These are phyloP conservation scores for Sporothrix mexicana DNA, from an alignment of 2,329 filamentous ascomycete genomes.

Conservation along the genomic window DNA sequence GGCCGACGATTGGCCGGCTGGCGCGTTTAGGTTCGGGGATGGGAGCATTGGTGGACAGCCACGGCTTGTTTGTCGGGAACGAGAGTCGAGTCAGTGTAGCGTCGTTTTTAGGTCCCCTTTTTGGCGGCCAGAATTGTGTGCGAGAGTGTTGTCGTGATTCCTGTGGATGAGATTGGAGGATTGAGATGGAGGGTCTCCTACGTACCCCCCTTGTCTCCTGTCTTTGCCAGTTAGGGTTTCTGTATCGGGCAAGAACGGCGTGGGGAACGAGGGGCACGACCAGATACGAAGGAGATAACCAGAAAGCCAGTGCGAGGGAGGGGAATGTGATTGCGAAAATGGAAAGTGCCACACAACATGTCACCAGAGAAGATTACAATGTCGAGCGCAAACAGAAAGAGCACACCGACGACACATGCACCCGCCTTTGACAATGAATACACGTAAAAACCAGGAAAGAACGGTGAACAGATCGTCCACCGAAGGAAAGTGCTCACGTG, in stretches of 20 bases:
- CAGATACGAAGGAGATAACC: constrained; percentile 7
- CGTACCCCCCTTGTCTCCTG: background rate
- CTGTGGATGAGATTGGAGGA: too few species aligned
- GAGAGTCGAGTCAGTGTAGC: constrained; percentile 30
- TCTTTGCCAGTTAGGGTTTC: constrained; percentile 16
- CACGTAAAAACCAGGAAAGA: background rate
- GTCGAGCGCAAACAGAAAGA: constrained; percentile 16
- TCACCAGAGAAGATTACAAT: background rate
- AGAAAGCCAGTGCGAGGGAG: background rate
- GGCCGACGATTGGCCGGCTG: constrained; percentile 27
- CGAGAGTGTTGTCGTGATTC: background rate
- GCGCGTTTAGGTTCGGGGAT: constrained; percentile 22
- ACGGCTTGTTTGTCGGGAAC: constrained; percentile 9
- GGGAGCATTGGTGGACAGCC: background rate
- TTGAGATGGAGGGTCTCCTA: too few species aligned
- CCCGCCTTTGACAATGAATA: background rate
- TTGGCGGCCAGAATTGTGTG: too few species aligned
- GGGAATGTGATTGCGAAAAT: constrained; percentile 8
- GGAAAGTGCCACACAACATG: constrained; percentile 10
- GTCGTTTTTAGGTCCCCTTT: constrained; percentile 5
- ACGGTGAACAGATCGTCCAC: constrained; percentile 20
- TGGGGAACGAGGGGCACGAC: constrained; percentile 24
- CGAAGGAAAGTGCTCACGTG: constrained; percentile 20
- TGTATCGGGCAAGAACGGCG: constrained; percentile 18
- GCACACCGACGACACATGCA: background rate